Evolutionary conservation across 2,329 filamentous ascomycete species (phyloP), one percentile per base, ranked within the genome.

Genomic region (Sarocladium brachiariae): DNA sequence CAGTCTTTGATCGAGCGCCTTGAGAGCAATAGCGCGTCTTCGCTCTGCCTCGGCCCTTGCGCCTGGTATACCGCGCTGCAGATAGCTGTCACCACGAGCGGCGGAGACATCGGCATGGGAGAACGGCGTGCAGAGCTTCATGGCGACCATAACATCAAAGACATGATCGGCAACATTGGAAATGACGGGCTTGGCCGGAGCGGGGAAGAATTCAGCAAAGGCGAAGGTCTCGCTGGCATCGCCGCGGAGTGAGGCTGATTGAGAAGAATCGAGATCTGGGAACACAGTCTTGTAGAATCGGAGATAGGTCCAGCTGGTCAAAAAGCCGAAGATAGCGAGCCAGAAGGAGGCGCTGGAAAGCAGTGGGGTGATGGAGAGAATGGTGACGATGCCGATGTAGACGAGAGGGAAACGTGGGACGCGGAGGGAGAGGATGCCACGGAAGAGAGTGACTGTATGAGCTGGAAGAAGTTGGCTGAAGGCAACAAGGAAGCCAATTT

Each of bases 381-480:
- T 76, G 57, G 87, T 84, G 53, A 95, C 78, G 52, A 88, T 56
- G 77, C 82, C 73, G 77, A 96, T 65, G 83, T 87, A 75, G 71
- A 93, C 55, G 71, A 95, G 72, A 10, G 81, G 81, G 59, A 84
- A 82, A 45, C 79, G 73, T 16, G 82, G 82, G 50, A 99, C 90
- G 58, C 92, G 87, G 66, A 97, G 83, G 53, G 93, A 95, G 53
- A 97, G 66, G 54, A 96, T 73, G 56, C 90, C 90, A 56, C 87
- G 86, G 72, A 96, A 92, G 52, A 99, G 81, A 4, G 92, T 93
- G 50, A 97, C 92, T 10, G 93, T 99, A 68, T 99, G 93, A 55
- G 96, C 91, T 19, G 93, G 93, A 31, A 97, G 87, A 47, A 99
- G 87, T 70, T 99, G 93, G 71, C 95, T 97, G 71, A 97, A 96